Percentiles rank a stretch among this genome's conserved stretches.
phyloP scores from a whole-genome alignment of 208 protist genomes.

The Borovskyia barvae region DNA sequence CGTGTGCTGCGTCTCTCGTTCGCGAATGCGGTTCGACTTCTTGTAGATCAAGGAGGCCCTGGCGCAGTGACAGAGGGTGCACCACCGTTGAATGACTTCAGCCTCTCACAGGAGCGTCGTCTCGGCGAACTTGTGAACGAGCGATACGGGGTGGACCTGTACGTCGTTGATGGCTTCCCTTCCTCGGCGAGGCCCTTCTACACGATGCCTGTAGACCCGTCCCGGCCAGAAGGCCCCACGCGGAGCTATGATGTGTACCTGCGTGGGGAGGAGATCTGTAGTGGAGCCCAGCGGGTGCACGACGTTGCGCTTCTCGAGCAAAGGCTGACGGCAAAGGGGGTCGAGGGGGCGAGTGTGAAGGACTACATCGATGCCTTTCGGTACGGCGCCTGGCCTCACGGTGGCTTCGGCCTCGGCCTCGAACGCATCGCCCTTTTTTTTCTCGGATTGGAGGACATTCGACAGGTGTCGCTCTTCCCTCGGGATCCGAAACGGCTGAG shows the following conservation, averaged over 20 bases:
- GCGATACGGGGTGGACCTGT: conserved; percentile 98
- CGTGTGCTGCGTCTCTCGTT: conserved; percentile 25
- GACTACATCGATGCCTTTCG: conserved; percentile 97
- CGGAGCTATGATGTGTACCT: conserved; percentile 98
- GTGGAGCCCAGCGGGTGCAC: conserved; percentile 99
- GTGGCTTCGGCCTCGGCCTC: conserved; percentile 97
- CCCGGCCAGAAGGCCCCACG: conserved; percentile 24
- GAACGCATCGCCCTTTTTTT: conserved; percentile 98
- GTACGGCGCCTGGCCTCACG: conserved; percentile 97
- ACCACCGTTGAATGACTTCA: conserved; percentile 71
- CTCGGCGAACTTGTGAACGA: conserved; percentile 94
- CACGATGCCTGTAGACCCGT: conserved; percentile 94
- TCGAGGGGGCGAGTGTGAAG: conserved; percentile 45
- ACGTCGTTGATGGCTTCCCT: conserved; percentile 98
- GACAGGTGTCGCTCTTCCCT: conserved; percentile 98
- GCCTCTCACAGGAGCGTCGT: conserved; percentile 86
- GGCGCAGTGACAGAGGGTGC: background rate
- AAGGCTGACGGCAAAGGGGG: conserved; percentile 45
- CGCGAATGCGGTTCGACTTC: conserved; percentile 11
- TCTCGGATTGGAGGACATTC: conserved; percentile 95
- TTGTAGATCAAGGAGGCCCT: background rate
- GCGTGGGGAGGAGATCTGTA: conserved; percentile 99
- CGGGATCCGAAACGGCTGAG: conserved; percentile 95
- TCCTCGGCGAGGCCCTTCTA: conserved; percentile 97
- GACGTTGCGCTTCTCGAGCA: conserved; percentile 83